These are phyloP conservation scores for Penicillium flavigenum DNA, from an alignment of 495 filamentous ascomycete species.

Conservation along the genomic window DNA sequence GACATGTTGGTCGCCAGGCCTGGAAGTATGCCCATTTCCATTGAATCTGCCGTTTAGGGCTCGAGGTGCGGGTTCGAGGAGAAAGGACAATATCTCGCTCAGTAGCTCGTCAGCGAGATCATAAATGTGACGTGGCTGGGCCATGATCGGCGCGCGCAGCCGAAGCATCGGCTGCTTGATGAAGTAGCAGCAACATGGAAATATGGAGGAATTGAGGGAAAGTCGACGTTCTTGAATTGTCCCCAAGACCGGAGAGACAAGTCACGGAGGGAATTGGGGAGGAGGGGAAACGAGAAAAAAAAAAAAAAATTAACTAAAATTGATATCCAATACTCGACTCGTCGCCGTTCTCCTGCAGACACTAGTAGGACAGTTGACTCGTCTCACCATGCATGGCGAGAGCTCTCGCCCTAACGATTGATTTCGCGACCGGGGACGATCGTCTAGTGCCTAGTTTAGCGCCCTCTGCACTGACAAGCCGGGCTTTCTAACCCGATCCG, in stretches of 20 bases:
- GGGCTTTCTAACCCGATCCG: conserved; percentile 19
- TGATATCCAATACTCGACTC: conserved; percentile 1
- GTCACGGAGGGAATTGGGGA: conserved; percentile 10
- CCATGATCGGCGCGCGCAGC: conserved; percentile 43
- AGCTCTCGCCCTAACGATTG: conserved; percentile 27
- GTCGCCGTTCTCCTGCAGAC: conserved; percentile 9
- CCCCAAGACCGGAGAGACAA: conserved; percentile 5
- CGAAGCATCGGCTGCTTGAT: conserved; percentile 38
- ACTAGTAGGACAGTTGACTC: conserved; percentile 18
- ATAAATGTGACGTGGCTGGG: conserved; percentile 42
- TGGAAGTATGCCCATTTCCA: conserved; percentile 8
- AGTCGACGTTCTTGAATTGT: conserved; percentile 3
- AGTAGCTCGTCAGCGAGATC: conserved; percentile 62
- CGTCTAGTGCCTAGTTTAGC: conserved; percentile 27
- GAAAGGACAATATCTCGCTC: conserved; percentile 49
- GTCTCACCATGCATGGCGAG: conserved; percentile 31
- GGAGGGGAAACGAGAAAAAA: conserved; percentile 7
- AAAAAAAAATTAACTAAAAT: conserved; percentile 8
- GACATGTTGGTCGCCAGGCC: conserved; percentile 18
- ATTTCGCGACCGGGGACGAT: conserved; percentile 28
- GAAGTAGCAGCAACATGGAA: conserved; percentile 44
- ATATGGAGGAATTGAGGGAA: conserved; percentile 14
- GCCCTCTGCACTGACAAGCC: conserved; percentile 20
- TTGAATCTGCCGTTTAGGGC: conserved; percentile 7
- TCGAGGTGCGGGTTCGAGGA: conserved; percentile 25